Percentiles rank a stretch among this genome's conserved stretches.
phyloP scores from a whole-genome alignment of 345 rosid genomes.

The Eucalyptus pauciflora region DNA sequence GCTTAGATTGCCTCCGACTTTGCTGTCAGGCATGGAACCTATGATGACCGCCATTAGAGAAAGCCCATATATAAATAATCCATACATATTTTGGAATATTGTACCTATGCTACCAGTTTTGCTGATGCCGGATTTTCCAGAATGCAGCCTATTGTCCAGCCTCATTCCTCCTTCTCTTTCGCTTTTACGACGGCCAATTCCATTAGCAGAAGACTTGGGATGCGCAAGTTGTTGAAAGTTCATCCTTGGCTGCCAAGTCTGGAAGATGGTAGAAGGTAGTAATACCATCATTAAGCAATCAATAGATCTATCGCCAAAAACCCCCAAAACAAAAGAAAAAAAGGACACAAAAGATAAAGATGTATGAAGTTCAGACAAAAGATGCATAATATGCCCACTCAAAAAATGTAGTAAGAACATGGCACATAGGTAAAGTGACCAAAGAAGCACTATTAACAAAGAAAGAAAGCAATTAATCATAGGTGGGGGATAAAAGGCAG shows the following conservation, averaged over 20 bases:
- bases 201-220: conserved; percentile 49
- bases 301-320: background rate
- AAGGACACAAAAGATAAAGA: background rate
- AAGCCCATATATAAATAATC: background rate
- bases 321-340: background rate
- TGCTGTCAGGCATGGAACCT: conserved; percentile 29
- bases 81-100: background rate
- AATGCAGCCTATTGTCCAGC: conserved; percentile 39
- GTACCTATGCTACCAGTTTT: conserved; percentile 37
- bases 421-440: background rate
- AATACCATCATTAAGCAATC: background rate
- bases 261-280: background rate
- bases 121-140: conserved; percentile 36
- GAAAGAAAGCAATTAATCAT: background rate
- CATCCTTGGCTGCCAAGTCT: conserved; percentile 7
- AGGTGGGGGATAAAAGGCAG: background rate
- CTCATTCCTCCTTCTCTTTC: conserved; percentile 47
- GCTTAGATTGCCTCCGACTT: conserved; percentile 40
- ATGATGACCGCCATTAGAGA: background rate
- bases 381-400: background rate
- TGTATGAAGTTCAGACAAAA: background rate
- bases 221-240: conserved; percentile 37
- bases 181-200: conserved; percentile 44
- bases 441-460: background rate
- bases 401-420: background rate